Base-by-base conservation (phyloP, 345 rosid genomes). In the Laguncularia racemosa region DNA sequence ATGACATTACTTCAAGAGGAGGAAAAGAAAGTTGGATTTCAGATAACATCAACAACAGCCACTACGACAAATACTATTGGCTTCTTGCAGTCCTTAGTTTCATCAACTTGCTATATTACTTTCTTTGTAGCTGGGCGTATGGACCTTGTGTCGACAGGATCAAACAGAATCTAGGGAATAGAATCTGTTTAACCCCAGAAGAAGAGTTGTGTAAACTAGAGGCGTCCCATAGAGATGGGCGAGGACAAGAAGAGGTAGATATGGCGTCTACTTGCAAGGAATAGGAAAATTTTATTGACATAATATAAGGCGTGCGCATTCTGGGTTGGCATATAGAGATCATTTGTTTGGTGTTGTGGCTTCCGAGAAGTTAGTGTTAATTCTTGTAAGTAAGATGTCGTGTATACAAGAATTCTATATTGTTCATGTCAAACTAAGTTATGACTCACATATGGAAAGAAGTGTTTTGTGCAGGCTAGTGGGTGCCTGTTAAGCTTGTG, bases 21-120 rank as follows among this genome's bases (percentile, higher is more conserved):
- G 77, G 83, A 13, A 67, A 73, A 53, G 81, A 61, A 50, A 78
- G 90, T 56, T 90, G 97, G 97, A 81, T 87, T 58, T 69, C 90
- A 2, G 76, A 64, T 66, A 77, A 86, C 55, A 78, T 90, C 28
- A 90, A 90, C 69, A 74, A 71, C 64, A 91, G 85, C 47, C 92
- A 69, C 53, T 83, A 83, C 48, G 89, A 91, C 74, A 72, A 81
- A 48, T 91, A 80, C 71, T 91, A 85, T 44, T 88, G 87, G 88
- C 56, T 88, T 58, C 86, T 87, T 0, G 84, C 84, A 8, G 48
- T 69, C 16, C 52, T 82, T 78, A 78, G 88, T 52, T 65, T 62
- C 67, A 46, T 82, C 54, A 91, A 88, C 67, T 55, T 85, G 64
- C 56, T 84, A 0, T 91, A 91, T 52, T 91, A 75, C 72, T 17